Evolutionary conservation across 768 basidiomycete species (phyloP).

Genomic region (Leucosporidium creatinivorum): DNA sequence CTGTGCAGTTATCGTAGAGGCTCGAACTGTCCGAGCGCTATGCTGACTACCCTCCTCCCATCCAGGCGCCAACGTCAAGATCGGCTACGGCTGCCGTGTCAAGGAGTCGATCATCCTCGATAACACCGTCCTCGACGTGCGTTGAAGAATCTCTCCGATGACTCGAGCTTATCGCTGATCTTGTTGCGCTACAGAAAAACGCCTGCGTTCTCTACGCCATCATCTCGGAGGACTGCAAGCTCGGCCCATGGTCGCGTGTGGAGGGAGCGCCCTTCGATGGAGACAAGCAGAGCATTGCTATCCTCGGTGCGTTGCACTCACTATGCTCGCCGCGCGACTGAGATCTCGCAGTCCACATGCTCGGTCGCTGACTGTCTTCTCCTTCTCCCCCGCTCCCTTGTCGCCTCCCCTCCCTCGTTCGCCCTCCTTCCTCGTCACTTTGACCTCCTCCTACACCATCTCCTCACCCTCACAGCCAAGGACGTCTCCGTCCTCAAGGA

Average conservation of each 20-base stretch:
- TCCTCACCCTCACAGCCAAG: constrained; percentile 37
- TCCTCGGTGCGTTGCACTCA: constrained; percentile 41
- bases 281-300: constrained; percentile 45
- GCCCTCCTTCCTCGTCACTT: too few relatives aligned
- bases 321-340: neutral
- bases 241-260: constrained; percentile 46
- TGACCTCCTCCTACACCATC: too few relatives aligned
- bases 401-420: too few relatives aligned
- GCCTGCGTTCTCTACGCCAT: constrained; percentile 44
- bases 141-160: neutral
- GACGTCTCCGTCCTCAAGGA: constrained; percentile 46
- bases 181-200: constrained; percentile 36
- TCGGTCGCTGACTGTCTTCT: too few relatives aligned
- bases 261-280: constrained; percentile 42
- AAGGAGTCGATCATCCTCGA: constrained; percentile 46
- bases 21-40: too few relatives aligned
- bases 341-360: neutral
- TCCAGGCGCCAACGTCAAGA: constrained; percentile 36
- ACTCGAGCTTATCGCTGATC: neutral
- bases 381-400: too few relatives aligned
- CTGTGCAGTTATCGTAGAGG: too few relatives aligned
- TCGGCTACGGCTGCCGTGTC: constrained; percentile 44
- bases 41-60: too few relatives aligned
- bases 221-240: constrained; percentile 44
- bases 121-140: constrained; percentile 41